Evolutionary conservation across 139 green algal species (phyloP), one percentile per base, ranked within the genome.

Genomic region (Zygnema cylindricum): DNA sequence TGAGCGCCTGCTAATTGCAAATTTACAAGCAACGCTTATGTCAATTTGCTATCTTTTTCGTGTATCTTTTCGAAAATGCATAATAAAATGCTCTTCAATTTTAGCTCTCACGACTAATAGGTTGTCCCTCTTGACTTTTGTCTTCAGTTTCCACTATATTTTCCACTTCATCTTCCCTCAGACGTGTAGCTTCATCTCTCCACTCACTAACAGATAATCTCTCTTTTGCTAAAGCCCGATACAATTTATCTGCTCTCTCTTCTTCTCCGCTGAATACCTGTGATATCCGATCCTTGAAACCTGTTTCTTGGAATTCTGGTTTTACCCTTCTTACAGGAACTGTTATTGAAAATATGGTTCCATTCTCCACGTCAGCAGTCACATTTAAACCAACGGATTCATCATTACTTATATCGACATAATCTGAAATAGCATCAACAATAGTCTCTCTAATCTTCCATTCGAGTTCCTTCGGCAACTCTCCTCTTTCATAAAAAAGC

Each of bases 331-430:
- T 87, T 11, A 98, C 95, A 25, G 96, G 96, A 36, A 98, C 94
- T 77, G 93, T 95, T 32, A 98, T 95, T 69, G 91, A 94, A 91
- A 98, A 98, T 16, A 98, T 93, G 1, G 96, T 98, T 2, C 96
- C 96, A 38, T 97, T 84, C 2, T 94, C 93, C 0, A 91, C 90
- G 75, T 98, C 95, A 30, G 88, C 94, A 25, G 91, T 94, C 81
- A 98, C 93, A 30, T 39, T 82, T 32, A 93, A 75, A 77, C 94
- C 94, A 0, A 98, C 91, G 82, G 95, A 82, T 39, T 41, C 84
- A 42, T 81, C 84, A 55, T 32, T 55, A 38, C 75, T 49, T 3
- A 89, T 73, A 40, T 89, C 84, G 21, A 89, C 84, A 57, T 76
- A 89, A 30, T 71, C 32, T 38, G 71, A 85, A 2, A 89, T 75